Base-by-base conservation (phyloP, 1,284 basidiomycete genomes). In the Ceratobasidium sp. region DNA sequence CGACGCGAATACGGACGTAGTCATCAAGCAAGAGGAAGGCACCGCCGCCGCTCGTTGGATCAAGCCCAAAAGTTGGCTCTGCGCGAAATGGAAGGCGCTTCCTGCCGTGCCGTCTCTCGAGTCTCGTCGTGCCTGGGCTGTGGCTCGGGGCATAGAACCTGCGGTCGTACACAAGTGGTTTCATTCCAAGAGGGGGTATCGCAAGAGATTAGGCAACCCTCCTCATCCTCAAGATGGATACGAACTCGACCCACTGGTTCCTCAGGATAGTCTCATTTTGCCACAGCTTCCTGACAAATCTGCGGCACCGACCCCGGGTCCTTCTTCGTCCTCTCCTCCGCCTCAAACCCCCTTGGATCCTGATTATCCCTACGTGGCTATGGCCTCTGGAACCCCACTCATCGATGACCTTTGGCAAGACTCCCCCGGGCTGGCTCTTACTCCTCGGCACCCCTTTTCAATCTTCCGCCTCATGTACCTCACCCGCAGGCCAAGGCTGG, bases 151-250 rank as follows among this genome's bases (percentile, higher is more conserved):
- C 2, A 22, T 64, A 27, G 20, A 13, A 13, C 47, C 47, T 2
- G 20, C 13, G 1, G 10, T n/a, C 4, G 49, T 64, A 2, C 60
- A 52, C 25, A 27, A 8, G 3, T 64, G 60, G 60, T 64, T 52
- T 20, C 13, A 8, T 10, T 6, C 6, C 2, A 45, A 27, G 15
- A 64, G 42, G 22, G 12, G 7, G 4, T 10, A 1, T 15, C 13
- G 49, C 20, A 40, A 31, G 25, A 35, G 31, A 45, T 7, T 27
- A 0, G 22, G 27, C 10, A 29, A 40, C 7, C 8, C 32, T 4
- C 2, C 34, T 5, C 60, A 64, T 20, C 60, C 60, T 12, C 43
- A 52, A n/a, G 49, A 52, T 42, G 60, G 35, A 52, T 64, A 64
- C 17, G 49, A 50, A 12, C 34, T 64, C 8, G 17, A 17, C 10